Percentiles rank a stretch among this genome's conserved stretches.
Evolutionary conservation across 192 early-diverging fungal species (phyloP).

Genomic region (Rhizophagus sp.): DNA sequence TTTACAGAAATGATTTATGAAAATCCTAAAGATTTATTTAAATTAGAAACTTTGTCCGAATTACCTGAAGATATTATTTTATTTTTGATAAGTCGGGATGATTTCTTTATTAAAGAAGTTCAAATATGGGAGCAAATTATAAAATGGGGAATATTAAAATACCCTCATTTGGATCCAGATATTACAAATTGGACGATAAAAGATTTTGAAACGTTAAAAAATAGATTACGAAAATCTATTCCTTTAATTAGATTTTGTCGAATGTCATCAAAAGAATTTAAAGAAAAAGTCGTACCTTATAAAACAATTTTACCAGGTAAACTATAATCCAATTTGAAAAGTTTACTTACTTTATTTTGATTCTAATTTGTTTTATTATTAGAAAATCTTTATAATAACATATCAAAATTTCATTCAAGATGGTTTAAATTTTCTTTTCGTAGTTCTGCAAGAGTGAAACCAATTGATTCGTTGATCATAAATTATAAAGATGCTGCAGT

Average conservation of each 20-base stretch:
- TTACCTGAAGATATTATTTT: neutral
- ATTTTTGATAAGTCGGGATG: neutral
- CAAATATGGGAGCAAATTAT: slow-evolving; percentile 21
- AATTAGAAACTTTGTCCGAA: neutral
- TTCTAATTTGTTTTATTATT: neutral
- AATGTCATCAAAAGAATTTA: slow-evolving; percentile 19
- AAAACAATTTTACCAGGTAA: slow-evolving; percentile 3
- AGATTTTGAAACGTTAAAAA: slow-evolving; percentile 12
- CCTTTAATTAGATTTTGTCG: slow-evolving; percentile 17
- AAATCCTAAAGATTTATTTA: neutral
- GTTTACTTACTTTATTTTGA: neutral
- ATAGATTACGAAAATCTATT: neutral
- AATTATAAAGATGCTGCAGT: neutral
- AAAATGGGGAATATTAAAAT: slow-evolving; percentile 19
- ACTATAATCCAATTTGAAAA: neutral
- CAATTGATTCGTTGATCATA: neutral
- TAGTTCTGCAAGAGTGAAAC: neutral
- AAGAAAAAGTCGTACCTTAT: slow-evolving; percentile 15
- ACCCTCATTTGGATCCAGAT: neutral
- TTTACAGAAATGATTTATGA: neutral
- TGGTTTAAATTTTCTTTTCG: no score
- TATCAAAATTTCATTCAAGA: no score
- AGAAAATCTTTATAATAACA: no score
- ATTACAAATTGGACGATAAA: neutral
- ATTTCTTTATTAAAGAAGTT: slow-evolving; percentile 22